Base-by-base conservation (phyloP, 1,284 basidiomycete genomes). In the Ganoderma leucocontextum region DNA sequence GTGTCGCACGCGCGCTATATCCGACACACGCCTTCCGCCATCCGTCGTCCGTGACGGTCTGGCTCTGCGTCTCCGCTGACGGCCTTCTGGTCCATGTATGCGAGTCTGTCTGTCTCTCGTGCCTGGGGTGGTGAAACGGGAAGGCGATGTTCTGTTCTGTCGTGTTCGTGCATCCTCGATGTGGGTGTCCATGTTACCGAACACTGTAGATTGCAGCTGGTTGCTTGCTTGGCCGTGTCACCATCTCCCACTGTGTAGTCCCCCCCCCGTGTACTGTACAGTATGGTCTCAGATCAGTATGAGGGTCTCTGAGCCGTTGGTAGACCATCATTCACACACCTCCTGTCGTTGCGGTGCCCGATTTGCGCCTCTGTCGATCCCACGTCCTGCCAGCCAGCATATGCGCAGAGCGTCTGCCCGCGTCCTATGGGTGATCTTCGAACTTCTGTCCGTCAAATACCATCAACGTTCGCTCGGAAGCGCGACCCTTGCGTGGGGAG, bases 301-400 rank as follows among this genome's bases (percentile, higher is more conserved):
- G n/a, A 22, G 44, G 22, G 22, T 22, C 44, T 7, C 6, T 9
- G n/a, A n/a, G 5, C 22, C 47, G 8, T 49, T 22, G 2, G 35
- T 38, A 35, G 44, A 22, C 53, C 53, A 55, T 58, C 55, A 38
- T 35, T 38, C 55, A 15, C 55, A 58, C 55, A 49, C 19, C 55
- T 2, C 22, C 35, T 58, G 55, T n/a, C 19, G 35, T 38, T 33
- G 53, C 33, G 62, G 58, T 42, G 53, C 39, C 62, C 35, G 38
- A 58, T 64, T 38, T 35, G 53, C 62, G 33, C 35, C 39, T 42
- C 39, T 10, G 25, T 17, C 62, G 62, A 57, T 64, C 62, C 38
- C 62, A 64, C 62, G 62, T 64, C 62, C 62, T 60, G 64, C 35
- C 47, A 65, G 47, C 17, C 36, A 19, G 59, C 64, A 19, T 55